phyloP scores from a whole-genome alignment of 768 basidiomycete species.

The Rhizopogon vesiculosus region DNA sequence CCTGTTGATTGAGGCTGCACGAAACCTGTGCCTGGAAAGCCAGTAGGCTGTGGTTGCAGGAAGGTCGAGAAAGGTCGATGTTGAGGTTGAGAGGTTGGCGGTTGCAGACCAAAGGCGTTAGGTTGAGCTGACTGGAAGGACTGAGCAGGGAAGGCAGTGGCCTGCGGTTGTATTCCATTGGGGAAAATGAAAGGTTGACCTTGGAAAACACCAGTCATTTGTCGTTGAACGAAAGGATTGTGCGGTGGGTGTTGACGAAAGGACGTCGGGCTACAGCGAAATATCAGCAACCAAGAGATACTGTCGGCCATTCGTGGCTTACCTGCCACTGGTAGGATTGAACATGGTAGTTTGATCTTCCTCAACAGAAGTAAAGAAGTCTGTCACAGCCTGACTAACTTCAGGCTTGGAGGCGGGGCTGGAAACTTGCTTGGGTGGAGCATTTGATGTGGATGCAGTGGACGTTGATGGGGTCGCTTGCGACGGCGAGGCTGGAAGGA shows the following conservation, averaged over 20 bases:
- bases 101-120: conserved; percentile 28
- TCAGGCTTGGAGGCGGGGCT: conserved; percentile 27
- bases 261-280: conserved; percentile 37
- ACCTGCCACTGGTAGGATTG: conserved; percentile 57
- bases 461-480: conserved; percentile 14
- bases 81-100: conserved; percentile 30
- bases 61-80: conserved; percentile 54
- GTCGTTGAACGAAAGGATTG: conserved; percentile 76
- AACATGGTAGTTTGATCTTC: conserved; percentile 71
- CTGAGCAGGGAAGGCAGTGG: conserved; percentile 52
- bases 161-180: conserved; percentile 45
- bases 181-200: conserved; percentile 37
- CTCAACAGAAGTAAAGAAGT: conserved; percentile 91
- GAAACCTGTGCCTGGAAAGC: conserved; percentile 33
- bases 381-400: conserved; percentile 51
- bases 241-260: conserved; percentile 54
- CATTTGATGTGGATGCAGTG: conserved; percentile 15
- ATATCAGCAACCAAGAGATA: conserved; percentile 6
- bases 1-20: conserved; percentile 54
- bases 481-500: conserved; percentile 9
- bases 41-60: conserved; percentile 51
- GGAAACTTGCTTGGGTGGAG: conserved; percentile 19
- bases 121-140: conserved; percentile 26
- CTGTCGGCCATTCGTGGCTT: conserved; percentile 1
- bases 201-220: conserved; percentile 42